Percentiles rank a stretch among this genome's conserved stretches.
Conservation (phyloP, 2,329 filamentous ascomycete genomes). For the Dendrostoma leiphaemia region DNA sequence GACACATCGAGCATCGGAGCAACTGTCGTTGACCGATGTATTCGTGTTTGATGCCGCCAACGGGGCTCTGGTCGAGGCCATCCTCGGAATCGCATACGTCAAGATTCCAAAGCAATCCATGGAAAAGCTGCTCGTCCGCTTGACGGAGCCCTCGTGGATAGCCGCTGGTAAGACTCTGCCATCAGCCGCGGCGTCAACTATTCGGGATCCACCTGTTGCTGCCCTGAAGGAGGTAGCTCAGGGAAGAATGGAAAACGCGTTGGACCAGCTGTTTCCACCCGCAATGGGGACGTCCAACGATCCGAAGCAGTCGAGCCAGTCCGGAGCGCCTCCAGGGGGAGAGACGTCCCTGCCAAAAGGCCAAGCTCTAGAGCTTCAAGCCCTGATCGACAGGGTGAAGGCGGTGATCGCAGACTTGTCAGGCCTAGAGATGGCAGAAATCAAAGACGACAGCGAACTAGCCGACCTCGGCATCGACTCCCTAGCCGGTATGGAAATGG, state of each 20-base stretch:
- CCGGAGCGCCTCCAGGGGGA: too few species aligned
- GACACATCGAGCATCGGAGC: neutral
- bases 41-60: conserved; percentile 32
- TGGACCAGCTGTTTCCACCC: neutral
- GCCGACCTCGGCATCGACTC: conserved; percentile 48
- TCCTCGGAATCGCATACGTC: conserved; percentile 32
- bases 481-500: conserved; percentile 47
- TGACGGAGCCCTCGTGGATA: neutral
- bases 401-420: neutral
- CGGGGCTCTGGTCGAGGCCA: conserved; percentile 29
- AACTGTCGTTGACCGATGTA: conserved; percentile 29
- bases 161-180: neutral
- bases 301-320: too few species aligned
- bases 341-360: too few species aligned
- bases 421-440: conserved; percentile 30
- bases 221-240: neutral
- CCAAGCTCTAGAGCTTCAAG: neutral
- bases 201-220: too few species aligned
- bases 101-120: conserved; percentile 28
- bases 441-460: conserved; percentile 34
- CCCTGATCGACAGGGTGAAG: neutral
- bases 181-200: neutral
- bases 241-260: neutral
- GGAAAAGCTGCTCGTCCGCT: conserved; percentile 26
- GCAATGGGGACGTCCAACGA: too few species aligned